phyloP scores from a whole-genome alignment of 2,329 filamentous ascomycete species.

The Pseudogymnoascus sp. region DNA sequence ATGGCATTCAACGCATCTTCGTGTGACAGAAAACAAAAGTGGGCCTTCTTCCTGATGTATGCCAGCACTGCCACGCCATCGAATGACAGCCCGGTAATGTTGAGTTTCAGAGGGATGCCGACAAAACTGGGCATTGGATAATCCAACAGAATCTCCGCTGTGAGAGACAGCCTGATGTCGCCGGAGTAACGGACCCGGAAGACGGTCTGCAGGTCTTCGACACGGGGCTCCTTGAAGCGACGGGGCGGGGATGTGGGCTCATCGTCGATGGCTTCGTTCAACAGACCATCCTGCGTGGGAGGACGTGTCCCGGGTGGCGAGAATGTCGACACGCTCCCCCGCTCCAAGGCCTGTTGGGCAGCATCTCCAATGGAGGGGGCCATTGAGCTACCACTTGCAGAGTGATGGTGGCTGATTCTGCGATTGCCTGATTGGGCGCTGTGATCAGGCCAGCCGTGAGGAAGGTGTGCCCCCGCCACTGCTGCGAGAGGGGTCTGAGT shows the following conservation, averaged over 20 bases:
- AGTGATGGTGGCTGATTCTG: slow-evolving; percentile 22
- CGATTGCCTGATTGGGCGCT: slow-evolving; percentile 16
- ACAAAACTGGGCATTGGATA: slow-evolving; percentile 99
- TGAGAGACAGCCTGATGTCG: slow-evolving; percentile 79
- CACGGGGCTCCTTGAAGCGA: slow-evolving; percentile 61
- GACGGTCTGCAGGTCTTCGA: slow-evolving; percentile 87
- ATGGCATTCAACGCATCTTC: slow-evolving; percentile 79
- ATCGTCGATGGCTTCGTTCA: slow-evolving; percentile 25
- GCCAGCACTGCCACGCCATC: slow-evolving; percentile 91
- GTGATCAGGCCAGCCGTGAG: slow-evolving; percentile 41
- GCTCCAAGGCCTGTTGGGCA: slow-evolving; percentile 42
- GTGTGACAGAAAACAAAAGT: slow-evolving; percentile 90
- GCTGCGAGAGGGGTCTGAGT: slow-evolving; percentile 74
- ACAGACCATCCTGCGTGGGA: slow-evolving; percentile 46
- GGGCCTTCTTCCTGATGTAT: slow-evolving; percentile 78
- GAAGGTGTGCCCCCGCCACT: slow-evolving; percentile 63
- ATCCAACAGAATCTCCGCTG: slow-evolving; percentile 90
- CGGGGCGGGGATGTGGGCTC: slow-evolving; percentile 36
- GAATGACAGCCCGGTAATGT: slow-evolving; percentile 90
- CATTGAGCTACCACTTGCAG: slow-evolving; percentile 25
- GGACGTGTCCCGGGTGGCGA: slow-evolving; percentile 52
- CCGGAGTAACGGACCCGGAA: slow-evolving; percentile 86
- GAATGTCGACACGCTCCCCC: slow-evolving; percentile 56
- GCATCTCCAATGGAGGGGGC: slow-evolving; percentile 34
- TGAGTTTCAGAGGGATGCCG: slow-evolving; percentile 86